phyloP scores from a whole-genome alignment of 2,329 filamentous ascomycete species.

The Cytospora chrysosperma region DNA sequence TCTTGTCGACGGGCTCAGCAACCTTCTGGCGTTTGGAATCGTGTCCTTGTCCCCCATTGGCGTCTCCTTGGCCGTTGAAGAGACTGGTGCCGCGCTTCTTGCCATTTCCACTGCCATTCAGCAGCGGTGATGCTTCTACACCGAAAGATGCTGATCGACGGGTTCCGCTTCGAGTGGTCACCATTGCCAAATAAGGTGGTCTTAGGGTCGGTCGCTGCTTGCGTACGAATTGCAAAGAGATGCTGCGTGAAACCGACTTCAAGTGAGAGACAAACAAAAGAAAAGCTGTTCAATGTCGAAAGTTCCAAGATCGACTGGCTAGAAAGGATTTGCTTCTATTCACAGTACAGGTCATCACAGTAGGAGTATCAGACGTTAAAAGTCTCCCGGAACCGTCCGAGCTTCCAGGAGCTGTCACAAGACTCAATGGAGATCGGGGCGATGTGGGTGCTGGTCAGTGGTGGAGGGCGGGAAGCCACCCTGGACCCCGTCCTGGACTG shows the following conservation, averaged over 20 bases:
- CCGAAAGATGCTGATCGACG: conserved; percentile 7
- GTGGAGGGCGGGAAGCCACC: too few relatives aligned
- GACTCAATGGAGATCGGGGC: background rate
- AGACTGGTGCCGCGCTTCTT: conserved; percentile 43
- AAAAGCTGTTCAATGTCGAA: background rate
- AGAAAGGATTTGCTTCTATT: too few relatives aligned
- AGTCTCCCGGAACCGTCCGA: background rate
- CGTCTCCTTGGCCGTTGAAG: conserved; percentile 24
- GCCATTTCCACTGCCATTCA: conserved; percentile 22
- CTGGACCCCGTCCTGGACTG: background rate
- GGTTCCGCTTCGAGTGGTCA: conserved; percentile 27
- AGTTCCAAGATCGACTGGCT: background rate
- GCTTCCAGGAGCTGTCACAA: background rate
- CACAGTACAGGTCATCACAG: background rate
- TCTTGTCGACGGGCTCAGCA: conserved; percentile 68
- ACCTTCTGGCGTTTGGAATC: conserved; percentile 46
- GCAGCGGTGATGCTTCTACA: background rate
- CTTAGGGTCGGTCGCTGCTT: background rate
- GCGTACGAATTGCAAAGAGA: background rate
- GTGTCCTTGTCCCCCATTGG: conserved; percentile 26
- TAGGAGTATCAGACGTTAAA: background rate
- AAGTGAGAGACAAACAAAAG: background rate
- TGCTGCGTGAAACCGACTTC: background rate
- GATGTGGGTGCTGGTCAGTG: too few relatives aligned
- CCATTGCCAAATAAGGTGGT: conserved; percentile 19